These are phyloP conservation scores for Xerocomus minutiporus DNA, from an alignment of 1,284 basidiomycete genomes.

Conservation along the genomic window DNA sequence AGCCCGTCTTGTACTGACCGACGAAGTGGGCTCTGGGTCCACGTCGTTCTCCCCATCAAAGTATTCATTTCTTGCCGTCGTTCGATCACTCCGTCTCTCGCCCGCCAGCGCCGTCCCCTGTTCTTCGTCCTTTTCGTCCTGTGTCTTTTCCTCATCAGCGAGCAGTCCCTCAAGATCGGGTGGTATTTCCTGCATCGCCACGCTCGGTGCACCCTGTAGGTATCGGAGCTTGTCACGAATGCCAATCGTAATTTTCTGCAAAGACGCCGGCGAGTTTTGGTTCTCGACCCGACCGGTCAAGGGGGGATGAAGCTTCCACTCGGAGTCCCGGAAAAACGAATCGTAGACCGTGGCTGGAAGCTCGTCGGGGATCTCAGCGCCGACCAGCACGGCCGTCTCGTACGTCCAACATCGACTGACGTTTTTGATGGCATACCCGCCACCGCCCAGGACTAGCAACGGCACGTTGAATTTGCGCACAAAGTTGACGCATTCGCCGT, in stretches of 20 bases:
- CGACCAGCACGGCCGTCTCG: constrained; percentile 92
- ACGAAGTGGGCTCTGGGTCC: constrained; percentile 41
- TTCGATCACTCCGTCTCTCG: constrained; percentile 51
- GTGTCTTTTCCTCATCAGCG: constrained; percentile 68
- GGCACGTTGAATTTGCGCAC: constrained; percentile 91
- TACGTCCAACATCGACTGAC: constrained; percentile 99
- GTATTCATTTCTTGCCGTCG: constrained; percentile 58
- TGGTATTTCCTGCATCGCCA: constrained; percentile 95
- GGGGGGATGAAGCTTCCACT: constrained; percentile 91
- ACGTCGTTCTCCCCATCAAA: constrained; percentile 71
- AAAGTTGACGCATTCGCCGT: constrained; percentile 97
- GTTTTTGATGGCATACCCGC: constrained; percentile 94
- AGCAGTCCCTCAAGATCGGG: constrained; percentile 83
- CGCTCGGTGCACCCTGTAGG: constrained; percentile 91
- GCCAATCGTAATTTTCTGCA: constrained; percentile 83
- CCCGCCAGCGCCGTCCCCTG: constrained; percentile 53
- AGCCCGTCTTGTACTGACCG: constrained; percentile 15
- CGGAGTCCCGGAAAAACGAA: constrained; percentile 86
- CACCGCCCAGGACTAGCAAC: constrained; percentile 87
- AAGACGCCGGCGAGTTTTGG: constrained; percentile 76
- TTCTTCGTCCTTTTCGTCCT: constrained; percentile 71
- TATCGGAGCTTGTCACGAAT: constrained; percentile 92
- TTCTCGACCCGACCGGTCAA: constrained; percentile 91
- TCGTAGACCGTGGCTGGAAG: constrained; percentile 90
- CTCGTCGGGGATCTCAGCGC: constrained; percentile 78